A percentile compares a stretch with the other conserved stretches of the same genome.
Evolutionary conservation across 257 asterid species (phyloP).

Genomic region (Scutellaria galericulata): DNA sequence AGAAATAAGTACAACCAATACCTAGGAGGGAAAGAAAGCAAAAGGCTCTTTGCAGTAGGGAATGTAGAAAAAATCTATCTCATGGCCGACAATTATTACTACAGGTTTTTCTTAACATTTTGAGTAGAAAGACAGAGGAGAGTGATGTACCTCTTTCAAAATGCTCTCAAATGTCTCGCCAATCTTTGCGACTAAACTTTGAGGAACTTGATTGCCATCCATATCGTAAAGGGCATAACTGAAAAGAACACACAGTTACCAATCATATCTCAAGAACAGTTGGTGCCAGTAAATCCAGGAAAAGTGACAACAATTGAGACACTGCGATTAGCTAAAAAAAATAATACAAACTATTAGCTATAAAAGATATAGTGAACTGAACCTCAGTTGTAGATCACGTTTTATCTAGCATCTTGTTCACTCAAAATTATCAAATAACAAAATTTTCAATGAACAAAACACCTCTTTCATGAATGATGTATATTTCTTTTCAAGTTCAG

Average conservation of each 20-base stretch:
- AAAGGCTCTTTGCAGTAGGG: neutral
- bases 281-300: neutral
- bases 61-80: conserved; percentile 12
- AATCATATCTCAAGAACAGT: neutral
- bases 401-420: neutral
- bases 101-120: neutral
- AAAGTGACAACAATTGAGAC: neutral
- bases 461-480: neutral
- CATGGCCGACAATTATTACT: neutral
- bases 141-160: conserved; percentile 70
- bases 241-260: conserved; percentile 27
- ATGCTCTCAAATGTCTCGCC: conserved; percentile 89
- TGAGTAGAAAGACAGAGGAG: conserved; percentile 12
- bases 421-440: neutral
- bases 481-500: conserved; percentile 25
- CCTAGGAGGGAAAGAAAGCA: neutral
- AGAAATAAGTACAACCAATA: conserved; percentile 18
- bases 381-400: neutral
- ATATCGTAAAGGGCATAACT: conserved; percentile 93
- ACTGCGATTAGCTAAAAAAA: conserved; percentile 7
- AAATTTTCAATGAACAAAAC: neutral
- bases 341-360: neutral
- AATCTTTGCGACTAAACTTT: conserved; percentile 78
- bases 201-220: conserved; percentile 94
- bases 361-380: neutral